phyloP scores from a whole-genome alignment of 305 asterid species.

The Lippia alba region DNA sequence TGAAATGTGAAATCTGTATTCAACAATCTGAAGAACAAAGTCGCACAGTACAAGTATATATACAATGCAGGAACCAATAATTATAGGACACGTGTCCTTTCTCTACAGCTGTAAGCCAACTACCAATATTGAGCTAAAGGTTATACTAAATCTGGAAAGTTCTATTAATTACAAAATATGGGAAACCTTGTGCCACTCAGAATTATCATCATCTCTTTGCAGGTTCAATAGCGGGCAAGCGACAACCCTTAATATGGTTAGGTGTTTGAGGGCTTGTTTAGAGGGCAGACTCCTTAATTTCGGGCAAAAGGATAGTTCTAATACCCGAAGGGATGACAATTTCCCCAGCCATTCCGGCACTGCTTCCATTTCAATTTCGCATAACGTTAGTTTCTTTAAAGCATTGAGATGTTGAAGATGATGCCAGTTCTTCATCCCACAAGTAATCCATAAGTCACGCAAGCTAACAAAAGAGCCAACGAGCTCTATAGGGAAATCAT shows the following conservation, averaged over 20 bases:
- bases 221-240: not conserved
- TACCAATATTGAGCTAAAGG: too few relatives aligned
- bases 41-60: too few relatives aligned
- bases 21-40: too few relatives aligned
- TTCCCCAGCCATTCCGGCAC: constrained; percentile 37
- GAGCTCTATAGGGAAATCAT: not conserved
- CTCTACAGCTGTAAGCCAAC: too few relatives aligned
- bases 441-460: not conserved
- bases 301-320: not conserved
- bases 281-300: not conserved
- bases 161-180: too few relatives aligned
- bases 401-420: constrained; percentile 28
- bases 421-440: constrained; percentile 10
- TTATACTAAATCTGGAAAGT: too few relatives aligned
- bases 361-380: constrained; percentile 26
- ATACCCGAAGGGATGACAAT: not conserved
- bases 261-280: not conserved
- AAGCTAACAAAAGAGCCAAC: constrained; percentile 10
- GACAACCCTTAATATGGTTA: not conserved
- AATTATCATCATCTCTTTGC: not conserved
- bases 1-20: too few relatives aligned
- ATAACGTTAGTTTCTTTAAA: not conserved
- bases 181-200: not conserved
- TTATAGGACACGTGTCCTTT: too few relatives aligned
- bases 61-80: too few relatives aligned